phyloP scores from a whole-genome alignment of 2,329 filamentous ascomycete genomes.

The Epichloe sp. region DNA sequence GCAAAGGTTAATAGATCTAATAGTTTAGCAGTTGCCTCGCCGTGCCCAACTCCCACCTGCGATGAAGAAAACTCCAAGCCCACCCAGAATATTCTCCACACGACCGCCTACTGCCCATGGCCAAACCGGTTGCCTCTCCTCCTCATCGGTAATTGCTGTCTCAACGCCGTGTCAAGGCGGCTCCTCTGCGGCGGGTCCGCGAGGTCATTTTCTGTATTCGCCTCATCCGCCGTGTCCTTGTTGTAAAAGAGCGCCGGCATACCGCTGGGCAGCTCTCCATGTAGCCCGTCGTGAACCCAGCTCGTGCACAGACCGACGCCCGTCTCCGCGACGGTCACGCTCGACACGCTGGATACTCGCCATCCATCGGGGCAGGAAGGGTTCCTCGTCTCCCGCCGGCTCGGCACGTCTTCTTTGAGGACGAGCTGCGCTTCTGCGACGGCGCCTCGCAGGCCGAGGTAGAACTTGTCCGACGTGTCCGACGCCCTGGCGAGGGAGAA shows the following conservation, averaged over 20 bases:
- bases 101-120: too few relatives aligned
- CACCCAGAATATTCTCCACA: neutral
- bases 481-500: conserved; percentile 35
- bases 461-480: conserved; percentile 33
- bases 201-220: neutral
- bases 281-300: neutral
- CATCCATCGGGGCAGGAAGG: neutral
- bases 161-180: conserved; percentile 8
- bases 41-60: too few relatives aligned
- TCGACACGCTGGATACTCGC: neutral
- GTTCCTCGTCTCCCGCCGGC: neutral
- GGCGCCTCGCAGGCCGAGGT: conserved; percentile 34
- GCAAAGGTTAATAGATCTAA: too few relatives aligned
- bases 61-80: too few relatives aligned
- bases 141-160: conserved; percentile 2
- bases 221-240: neutral
- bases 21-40: too few relatives aligned
- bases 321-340: conserved; percentile 18
- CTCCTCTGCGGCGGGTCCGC: conserved; percentile 1
- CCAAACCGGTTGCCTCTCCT: neutral
- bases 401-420: conserved; percentile 17
- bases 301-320: conserved; percentile 14
- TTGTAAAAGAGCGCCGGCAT: conserved; percentile 13
- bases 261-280: conserved; percentile 6
- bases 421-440: conserved; percentile 28